phyloP scores from a whole-genome alignment of 192 early-diverging fungal genomes.

The Rhizophagus clarus region DNA sequence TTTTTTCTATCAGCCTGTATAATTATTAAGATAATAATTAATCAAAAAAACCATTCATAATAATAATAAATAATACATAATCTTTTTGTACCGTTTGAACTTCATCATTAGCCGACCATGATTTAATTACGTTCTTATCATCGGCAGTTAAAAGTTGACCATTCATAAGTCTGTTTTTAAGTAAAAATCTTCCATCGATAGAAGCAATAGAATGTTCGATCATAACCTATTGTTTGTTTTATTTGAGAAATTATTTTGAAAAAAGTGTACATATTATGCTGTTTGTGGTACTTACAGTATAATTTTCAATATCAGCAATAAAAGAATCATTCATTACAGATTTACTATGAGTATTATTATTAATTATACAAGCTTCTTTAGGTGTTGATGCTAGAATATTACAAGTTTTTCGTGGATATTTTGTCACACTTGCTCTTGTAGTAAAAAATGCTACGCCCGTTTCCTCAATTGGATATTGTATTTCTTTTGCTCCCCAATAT shows the following conservation, averaged over 20 bases:
- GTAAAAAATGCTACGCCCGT: constrained; percentile 41
- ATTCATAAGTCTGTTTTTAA: constrained; percentile 43
- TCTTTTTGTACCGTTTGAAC: neutral
- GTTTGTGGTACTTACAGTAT: constrained; percentile 31
- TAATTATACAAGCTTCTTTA: constrained; percentile 22
- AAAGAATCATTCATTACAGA: constrained; percentile 31
- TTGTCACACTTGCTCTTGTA: constrained; percentile 34
- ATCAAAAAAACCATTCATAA: too few relatives aligned
- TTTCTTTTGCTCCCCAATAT: constrained; percentile 29
- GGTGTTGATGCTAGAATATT: constrained; percentile 32
- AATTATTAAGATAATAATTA: neutral
- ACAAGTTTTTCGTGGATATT: constrained; percentile 34
- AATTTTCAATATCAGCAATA: constrained; percentile 45
- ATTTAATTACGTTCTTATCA: constrained; percentile 29
- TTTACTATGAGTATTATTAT: constrained; percentile 16
- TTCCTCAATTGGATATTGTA: constrained; percentile 25
- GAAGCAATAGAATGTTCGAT: constrained; percentile 46
- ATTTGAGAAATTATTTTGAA: too few relatives aligned
- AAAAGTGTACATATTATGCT: too few relatives aligned
- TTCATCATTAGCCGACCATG: constrained; percentile 20
- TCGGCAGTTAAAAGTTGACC: constrained; percentile 30
- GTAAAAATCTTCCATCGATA: constrained; percentile 32
- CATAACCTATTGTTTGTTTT: too few relatives aligned
- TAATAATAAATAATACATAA: neutral
- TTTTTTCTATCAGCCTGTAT: neutral